Evolutionary conservation across 257 asterid genomes (phyloP).

Genomic region (Nicotiana sylvestris): DNA sequence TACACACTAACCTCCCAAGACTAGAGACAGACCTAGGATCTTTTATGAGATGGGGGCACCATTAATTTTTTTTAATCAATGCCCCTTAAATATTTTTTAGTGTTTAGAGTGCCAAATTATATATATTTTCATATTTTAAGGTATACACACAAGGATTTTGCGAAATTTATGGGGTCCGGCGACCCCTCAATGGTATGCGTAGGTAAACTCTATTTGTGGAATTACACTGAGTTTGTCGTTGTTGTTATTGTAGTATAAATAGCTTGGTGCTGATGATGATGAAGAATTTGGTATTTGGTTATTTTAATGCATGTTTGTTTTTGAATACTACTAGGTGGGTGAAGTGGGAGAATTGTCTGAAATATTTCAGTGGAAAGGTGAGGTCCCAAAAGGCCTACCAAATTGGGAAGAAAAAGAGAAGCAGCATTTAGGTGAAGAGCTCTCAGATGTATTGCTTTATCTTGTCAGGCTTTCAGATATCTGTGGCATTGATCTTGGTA

Average conservation of each 20-base stretch:
- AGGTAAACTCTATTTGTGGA: too few species aligned
- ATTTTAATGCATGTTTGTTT: not conserved
- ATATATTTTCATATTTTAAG: too few species aligned
- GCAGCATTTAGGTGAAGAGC: constrained; percentile 57
- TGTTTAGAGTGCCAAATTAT: too few species aligned
- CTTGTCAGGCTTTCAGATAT: constrained; percentile 53
- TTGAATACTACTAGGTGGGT: constrained; percentile 47
- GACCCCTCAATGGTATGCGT: too few species aligned
- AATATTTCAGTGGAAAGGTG: constrained; percentile 73
- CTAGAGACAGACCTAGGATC: too few species aligned
- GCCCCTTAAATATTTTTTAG: too few species aligned
- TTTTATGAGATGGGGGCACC: too few species aligned
- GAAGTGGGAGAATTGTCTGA: constrained; percentile 71
- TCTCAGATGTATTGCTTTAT: constrained; percentile 59
- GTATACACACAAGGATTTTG: too few species aligned
- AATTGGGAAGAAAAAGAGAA: constrained; percentile 61
- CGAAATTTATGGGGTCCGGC: too few species aligned
- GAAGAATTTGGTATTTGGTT: not conserved
- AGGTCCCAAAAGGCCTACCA: constrained; percentile 52
- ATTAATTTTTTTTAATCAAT: too few species aligned
- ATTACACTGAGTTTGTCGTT: too few species aligned
- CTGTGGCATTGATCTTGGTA: constrained; percentile 56
- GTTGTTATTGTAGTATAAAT: not conserved
- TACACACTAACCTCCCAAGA: too few species aligned
- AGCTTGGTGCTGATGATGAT: not conserved